Base-by-base conservation (phyloP, 495 filamentous ascomycete genomes). In the Patellaria atrata region DNA sequence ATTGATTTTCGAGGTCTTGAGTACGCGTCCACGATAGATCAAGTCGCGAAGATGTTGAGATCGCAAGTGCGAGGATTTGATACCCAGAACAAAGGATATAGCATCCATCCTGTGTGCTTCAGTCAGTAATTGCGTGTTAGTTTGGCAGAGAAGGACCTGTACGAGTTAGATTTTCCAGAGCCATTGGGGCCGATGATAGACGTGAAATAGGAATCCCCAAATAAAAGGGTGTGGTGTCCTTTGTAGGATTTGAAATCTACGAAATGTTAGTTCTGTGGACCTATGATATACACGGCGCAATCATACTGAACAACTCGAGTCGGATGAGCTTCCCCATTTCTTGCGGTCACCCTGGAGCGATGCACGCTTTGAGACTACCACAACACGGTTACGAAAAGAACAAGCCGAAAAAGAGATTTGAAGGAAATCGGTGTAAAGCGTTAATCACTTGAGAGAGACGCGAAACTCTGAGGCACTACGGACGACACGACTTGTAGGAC, bases 121-220 rank as follows among this genome's bases (percentile, higher is more conserved):
- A 57, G 60, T 42, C 22, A 45, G 37, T 8, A 10, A 18, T 12
- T 8, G 2, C 24, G 13, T 6, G n/a, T 21, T 16, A 12, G 4
- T 7, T 16, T 12, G 35, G 19, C 15, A 24, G 30, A 15, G 18
- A 35, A 14, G 37, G 14, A 68, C 78, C 54, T n/a, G n/a, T 59
- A 93, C 85, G 87, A 94, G 55, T 99, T 99, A n/a, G 91, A 96
- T 60, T 99, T 99, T 20, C 89, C 89, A 30, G 91, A 96, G 60
- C 89, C 89, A 81, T 99, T 99, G 48, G 89, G 89, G 12, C 89
- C 89, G 51, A 99, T 94, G 52, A 99, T 94, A 18, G 89, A 99
- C 27, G 89, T 99, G 56, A 99, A 99, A 54, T 94, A 96, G 3
- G 83, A 86, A 64, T 99, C 86, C 52, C 89, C 91, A 45, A 99